Evolutionary conservation across 345 rosid genomes (phyloP).

Genomic region (Ricinus communis): DNA sequence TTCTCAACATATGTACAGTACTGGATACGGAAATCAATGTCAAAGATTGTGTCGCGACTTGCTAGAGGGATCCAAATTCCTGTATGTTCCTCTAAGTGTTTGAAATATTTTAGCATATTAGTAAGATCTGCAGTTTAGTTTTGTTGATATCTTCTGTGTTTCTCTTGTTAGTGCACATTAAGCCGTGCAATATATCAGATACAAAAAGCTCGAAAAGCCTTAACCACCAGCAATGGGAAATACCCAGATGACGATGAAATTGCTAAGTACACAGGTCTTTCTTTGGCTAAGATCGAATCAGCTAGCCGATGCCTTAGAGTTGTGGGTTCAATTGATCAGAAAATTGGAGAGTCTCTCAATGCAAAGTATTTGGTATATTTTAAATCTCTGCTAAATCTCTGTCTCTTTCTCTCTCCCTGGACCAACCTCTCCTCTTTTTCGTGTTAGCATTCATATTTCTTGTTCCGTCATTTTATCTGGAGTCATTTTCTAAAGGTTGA

Average conservation of each 20-base stretch:
- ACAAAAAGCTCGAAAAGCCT: conserved; percentile 61
- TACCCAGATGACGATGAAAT: conserved; percentile 58
- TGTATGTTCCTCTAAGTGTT: conserved; percentile 37
- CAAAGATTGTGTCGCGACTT: conserved; percentile 52
- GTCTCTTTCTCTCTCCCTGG: background rate
- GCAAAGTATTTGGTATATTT: conserved; percentile 59
- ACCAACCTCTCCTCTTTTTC: background rate
- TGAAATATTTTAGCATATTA: conserved; percentile 1
- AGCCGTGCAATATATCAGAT: conserved; percentile 54
- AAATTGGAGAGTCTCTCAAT: conserved; percentile 45
- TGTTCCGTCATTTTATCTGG: background rate
- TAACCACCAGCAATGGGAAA: conserved; percentile 50
- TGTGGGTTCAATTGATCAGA: conserved; percentile 76
- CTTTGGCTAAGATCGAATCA: conserved; percentile 64
- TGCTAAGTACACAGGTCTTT: conserved; percentile 56
- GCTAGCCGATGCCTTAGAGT: conserved; percentile 67
- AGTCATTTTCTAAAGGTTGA: too few species aligned
- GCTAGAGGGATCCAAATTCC: conserved; percentile 71
- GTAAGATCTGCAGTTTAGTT: conserved; percentile 3
- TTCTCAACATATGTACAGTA: conserved; percentile 85
- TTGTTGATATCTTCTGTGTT: conserved; percentile 13
- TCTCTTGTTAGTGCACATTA: conserved; percentile 39
- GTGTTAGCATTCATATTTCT: too few species aligned
- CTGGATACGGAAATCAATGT: conserved; percentile 81
- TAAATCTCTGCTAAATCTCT: background rate